Evolutionary conservation across 768 basidiomycete genomes (phyloP), one percentile per base, ranked within the genome.

Genomic region (Hemileccinum impolitum): DNA sequence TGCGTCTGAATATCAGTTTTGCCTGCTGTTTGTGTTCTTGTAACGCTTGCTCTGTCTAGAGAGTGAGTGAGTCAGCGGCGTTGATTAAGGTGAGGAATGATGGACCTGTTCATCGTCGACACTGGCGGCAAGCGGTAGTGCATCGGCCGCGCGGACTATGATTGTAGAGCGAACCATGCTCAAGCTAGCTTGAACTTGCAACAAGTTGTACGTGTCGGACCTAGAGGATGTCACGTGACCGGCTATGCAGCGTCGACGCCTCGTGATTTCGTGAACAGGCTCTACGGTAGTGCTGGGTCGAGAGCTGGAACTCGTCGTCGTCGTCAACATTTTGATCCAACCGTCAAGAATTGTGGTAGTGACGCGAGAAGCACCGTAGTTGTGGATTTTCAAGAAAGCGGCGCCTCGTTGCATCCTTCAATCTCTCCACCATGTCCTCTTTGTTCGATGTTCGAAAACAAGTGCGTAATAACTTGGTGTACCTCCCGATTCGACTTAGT

Each of bases 11-110:
- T 60, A 99, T 87, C 59, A 99, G 79, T 69, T 99, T 99, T 28
- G 94, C 84, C 67, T 99, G 95, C 59, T 97, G 95, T 67, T 99
- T 99, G 76, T 97, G 93, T 70, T 98, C 96, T 64, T 94, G 91
- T 35, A 99, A 74, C 48, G 86, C 78, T 64, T 89, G 87, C 69
- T 98, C 94, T 56, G 92, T 96, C 95, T 98, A 55, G 39, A 45
- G 42, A 44, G 23, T 14, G 45, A 4, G 43, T 64, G 50, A 53
- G 42, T 36, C 18, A 30, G 21, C 12, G 23, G 28, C 10, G 4
- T 2, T 13, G 44, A 21, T 21, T 2, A n/a, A 19, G 11, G 17
- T 21, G n/a, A 19, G 1, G 21, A 49, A 19, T 18, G 28, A 62
- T 76, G 51, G 32, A 94, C 95, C 78, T 91, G 85, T 68, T 98